A percentile compares a stretch with the other conserved stretches of the same genome.
Conservation (phyloP, 768 basidiomycete genomes). For the Pulveroboletus sp. region DNA sequence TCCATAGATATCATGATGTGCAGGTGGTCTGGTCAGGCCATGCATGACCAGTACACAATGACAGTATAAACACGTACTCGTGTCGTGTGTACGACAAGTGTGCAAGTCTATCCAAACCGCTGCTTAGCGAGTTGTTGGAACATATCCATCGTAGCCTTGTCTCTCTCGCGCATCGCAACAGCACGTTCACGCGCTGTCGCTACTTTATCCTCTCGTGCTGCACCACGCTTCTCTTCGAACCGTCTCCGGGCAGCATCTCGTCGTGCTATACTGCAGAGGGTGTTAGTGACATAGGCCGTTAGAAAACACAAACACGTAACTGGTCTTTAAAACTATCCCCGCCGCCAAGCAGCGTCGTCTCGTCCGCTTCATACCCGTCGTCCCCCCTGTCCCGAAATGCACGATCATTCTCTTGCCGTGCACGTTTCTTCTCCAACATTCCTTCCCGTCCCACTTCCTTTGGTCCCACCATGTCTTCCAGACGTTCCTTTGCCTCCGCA, state of each 20-base stretch:
- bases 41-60: background rate
- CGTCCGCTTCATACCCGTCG: conserved; percentile 73
- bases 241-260: conserved; percentile 69
- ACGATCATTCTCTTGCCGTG: conserved; percentile 64
- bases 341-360: conserved; percentile 75
- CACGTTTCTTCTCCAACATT: conserved; percentile 79
- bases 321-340: conserved; percentile 76
- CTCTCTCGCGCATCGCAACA: conserved; percentile 65
- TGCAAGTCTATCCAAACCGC: conserved; percentile 43
- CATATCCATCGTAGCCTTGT: conserved; percentile 95
- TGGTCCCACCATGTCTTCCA: conserved; percentile 80
- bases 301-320: conserved; percentile 38
- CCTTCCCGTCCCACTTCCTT: conserved; percentile 77
- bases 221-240: conserved; percentile 47
- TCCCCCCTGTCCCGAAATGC: conserved; percentile 69
- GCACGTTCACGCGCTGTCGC: conserved; percentile 57
- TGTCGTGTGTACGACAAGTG: background rate
- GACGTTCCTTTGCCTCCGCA: conserved; percentile 56
- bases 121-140: conserved; percentile 89
- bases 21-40: background rate
- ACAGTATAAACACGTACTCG: conserved; percentile 8
- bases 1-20: background rate
- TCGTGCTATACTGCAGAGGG: conserved; percentile 55
- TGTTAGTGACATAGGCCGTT: conserved; percentile 4
- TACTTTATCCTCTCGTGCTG: conserved; percentile 43